A percentile compares a stretch with the other conserved stretches of the same genome.
These are phyloP conservation scores for Candida loeiensis DNA, from an alignment of 805 yeast genomes.

Conservation along the genomic window DNA sequence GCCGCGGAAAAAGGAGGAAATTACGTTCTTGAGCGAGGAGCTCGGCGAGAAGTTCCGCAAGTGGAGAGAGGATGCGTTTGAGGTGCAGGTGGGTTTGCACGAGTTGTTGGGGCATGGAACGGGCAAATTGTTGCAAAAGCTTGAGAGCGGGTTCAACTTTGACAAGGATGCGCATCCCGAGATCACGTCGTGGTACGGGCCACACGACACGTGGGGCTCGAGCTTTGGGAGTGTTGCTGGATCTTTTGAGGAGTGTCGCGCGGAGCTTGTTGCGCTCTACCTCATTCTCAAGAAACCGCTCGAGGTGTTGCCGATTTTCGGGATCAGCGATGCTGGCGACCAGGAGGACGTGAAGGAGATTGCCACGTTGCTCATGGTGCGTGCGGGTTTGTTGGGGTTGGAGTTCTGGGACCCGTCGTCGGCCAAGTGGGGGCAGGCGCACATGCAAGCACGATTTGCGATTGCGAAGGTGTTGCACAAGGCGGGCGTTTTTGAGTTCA, in stretches of 20 bases:
- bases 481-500: slow-evolving; percentile 61
- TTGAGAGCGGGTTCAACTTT: slow-evolving; percentile 66
- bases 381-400: slow-evolving; percentile 80
- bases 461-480: slow-evolving; percentile 71
- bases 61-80: slow-evolving; percentile 79
- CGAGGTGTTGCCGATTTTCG: slow-evolving; percentile 71
- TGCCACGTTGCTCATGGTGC: slow-evolving; percentile 76
- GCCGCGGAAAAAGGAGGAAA: slow-evolving; percentile 62
- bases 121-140: slow-evolving; percentile 67
- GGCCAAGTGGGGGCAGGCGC: slow-evolving; percentile 90
- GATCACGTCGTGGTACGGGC: slow-evolving; percentile 63
- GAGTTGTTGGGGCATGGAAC: slow-evolving; percentile 90
- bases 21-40: slow-evolving; percentile 57
- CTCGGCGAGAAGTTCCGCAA: slow-evolving; percentile 59
- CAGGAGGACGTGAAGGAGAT: slow-evolving; percentile 63
- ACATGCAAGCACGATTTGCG: slow-evolving; percentile 89
- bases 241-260: slow-evolving; percentile 89
- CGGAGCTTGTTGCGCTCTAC: slow-evolving; percentile 84
- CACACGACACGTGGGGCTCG: slow-evolving; percentile 90
- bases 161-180: slow-evolving; percentile 67
- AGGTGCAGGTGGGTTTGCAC: slow-evolving; percentile 91
- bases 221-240: slow-evolving; percentile 80
- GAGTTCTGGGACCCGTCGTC: slow-evolving; percentile 85
- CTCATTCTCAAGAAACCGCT: slow-evolving; percentile 59
- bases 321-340: slow-evolving; percentile 51